phyloP scores from a whole-genome alignment of 140 eudicot genomes.

The Anethum foeniculum region DNA sequence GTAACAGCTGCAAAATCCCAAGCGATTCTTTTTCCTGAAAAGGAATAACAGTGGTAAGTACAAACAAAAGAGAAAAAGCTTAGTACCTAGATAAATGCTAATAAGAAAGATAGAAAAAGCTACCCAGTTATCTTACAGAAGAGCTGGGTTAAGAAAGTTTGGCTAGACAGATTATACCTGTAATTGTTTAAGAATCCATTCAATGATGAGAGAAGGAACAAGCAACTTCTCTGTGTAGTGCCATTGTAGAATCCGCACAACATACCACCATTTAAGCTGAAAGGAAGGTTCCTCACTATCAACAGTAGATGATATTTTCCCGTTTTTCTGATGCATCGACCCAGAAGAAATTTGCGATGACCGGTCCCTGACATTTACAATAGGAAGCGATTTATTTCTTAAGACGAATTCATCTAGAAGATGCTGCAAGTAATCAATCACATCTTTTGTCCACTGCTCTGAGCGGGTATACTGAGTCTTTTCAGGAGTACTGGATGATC shows the following conservation, averaged over 20 bases:
- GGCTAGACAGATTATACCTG: constrained; percentile 47
- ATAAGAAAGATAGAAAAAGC: background rate
- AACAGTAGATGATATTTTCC: constrained; percentile 25
- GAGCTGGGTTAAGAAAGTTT: background rate
- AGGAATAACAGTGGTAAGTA: background rate
- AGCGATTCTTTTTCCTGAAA: constrained; percentile 73
- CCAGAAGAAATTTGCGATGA: constrained; percentile 67
- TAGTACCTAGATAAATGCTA: background rate
- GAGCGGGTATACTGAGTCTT: constrained; percentile 60
- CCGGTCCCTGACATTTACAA: constrained; percentile 44
- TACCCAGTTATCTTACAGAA: background rate
- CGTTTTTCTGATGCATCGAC: constrained; percentile 56
- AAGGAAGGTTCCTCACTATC: constrained; percentile 80
- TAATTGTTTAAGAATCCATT: constrained; percentile 87
- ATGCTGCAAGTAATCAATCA: constrained; percentile 75
- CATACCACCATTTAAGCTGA: constrained; percentile 95
- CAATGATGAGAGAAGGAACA: constrained; percentile 72
- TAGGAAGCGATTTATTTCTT: constrained; percentile 48
- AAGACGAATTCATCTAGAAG: constrained; percentile 71
- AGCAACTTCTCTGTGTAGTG: constrained; percentile 80
- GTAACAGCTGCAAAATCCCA: constrained; percentile 63
- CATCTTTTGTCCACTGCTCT: constrained; percentile 95
- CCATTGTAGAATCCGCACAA: constrained; percentile 87
- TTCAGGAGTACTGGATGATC: constrained; percentile 59
- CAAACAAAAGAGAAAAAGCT: background rate